phyloP scores from a whole-genome alignment of 441 rosid genomes.

The Gossypium laxum region DNA sequence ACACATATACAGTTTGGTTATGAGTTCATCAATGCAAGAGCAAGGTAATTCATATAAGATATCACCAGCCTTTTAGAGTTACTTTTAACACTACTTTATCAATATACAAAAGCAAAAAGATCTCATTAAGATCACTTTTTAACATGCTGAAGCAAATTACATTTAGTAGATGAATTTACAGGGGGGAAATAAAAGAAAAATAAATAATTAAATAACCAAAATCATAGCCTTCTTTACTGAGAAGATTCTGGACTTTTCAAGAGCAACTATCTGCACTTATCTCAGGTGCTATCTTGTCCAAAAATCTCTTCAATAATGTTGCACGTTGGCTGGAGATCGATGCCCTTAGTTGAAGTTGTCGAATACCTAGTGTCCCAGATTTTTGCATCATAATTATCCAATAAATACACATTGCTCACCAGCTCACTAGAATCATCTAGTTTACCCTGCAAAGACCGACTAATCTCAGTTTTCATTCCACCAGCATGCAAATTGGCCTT shows the following conservation, averaged over 20 bases:
- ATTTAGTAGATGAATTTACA: constrained; percentile 20
- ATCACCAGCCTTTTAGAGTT: not conserved
- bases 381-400: constrained; percentile 43
- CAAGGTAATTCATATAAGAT: not conserved
- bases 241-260: not conserved
- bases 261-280: constrained; percentile 19
- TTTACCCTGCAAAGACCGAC: constrained; percentile 25
- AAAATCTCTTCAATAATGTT: constrained; percentile 49
- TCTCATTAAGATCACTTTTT: constrained; percentile 1
- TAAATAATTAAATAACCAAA: constrained; percentile 2
- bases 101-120: constrained; percentile 10
- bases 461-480: constrained; percentile 22
- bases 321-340: constrained; percentile 46
- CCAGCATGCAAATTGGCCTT: constrained; percentile 14
- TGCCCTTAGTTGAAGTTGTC: constrained; percentile 23
- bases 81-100: not conserved
- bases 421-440: constrained; percentile 26
- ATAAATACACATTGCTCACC: constrained; percentile 31
- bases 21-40: not conserved
- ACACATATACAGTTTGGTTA: not conserved
- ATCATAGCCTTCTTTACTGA: not conserved
- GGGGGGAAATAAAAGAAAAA: not conserved
- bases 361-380: constrained; percentile 35
- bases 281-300: constrained; percentile 35
- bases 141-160: constrained; percentile 8